Conservation (phyloP, 2,329 filamentous ascomycete genomes). For the Colletotrichum sublineola region DNA sequence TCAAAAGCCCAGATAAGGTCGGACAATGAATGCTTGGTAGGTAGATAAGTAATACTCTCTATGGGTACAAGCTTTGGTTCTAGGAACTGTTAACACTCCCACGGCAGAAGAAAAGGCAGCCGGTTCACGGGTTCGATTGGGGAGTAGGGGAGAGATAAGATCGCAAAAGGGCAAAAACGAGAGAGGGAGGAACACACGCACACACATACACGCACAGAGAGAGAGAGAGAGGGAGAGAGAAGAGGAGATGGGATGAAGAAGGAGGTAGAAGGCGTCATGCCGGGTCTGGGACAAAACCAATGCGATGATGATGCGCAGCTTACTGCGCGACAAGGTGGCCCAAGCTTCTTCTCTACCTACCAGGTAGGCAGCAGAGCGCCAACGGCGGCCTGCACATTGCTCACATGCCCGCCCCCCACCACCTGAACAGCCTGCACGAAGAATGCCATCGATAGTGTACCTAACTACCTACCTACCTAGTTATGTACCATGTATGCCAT, state of each 20-base stretch:
- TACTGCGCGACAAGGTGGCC: conserved; percentile 39
- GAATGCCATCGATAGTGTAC: conserved; percentile 11
- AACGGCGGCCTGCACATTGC: conserved; percentile 7
- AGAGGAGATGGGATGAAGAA: conserved; percentile 4
- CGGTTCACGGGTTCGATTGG: too few relatives aligned
- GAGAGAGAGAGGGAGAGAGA: not conserved
- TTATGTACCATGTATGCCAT: too few relatives aligned
- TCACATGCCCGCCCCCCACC: too few relatives aligned
- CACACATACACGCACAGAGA: not conserved
- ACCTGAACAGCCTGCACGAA: conserved; percentile 1
- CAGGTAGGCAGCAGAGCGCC: not conserved
- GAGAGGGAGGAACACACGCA: too few relatives aligned
- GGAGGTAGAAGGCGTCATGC: conserved; percentile 35
- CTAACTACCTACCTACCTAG: too few relatives aligned
- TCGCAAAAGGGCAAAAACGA: not conserved
- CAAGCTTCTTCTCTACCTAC: conserved; percentile 50
- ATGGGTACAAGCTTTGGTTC: not conserved
- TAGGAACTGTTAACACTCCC: not conserved
- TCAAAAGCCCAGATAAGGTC: conserved; percentile 1
- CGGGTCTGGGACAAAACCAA: conserved; percentile 16
- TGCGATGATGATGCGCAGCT: not conserved
- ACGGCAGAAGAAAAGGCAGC: not conserved
- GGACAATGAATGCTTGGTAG: not conserved
- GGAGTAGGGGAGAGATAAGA: too few relatives aligned
- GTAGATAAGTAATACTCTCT: not conserved